Conservation (phyloP, 2,329 filamentous ascomycete species). For the Colletotrichum lentis region DNA sequence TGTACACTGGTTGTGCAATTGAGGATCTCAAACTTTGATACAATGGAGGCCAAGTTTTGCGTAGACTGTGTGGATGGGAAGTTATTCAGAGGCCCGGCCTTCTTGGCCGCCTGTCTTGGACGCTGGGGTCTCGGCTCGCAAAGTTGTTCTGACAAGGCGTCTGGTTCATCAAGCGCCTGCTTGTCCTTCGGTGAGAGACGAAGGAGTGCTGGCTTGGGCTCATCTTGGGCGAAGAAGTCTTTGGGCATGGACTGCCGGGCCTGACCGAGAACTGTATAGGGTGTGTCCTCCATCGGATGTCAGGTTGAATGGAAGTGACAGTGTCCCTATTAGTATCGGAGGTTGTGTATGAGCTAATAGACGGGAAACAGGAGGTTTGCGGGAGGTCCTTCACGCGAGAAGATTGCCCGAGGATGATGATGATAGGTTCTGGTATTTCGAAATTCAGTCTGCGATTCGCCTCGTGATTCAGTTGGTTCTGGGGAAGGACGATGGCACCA, state of each 20-base stretch:
- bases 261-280: not conserved
- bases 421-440: no score
- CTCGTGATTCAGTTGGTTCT: no score
- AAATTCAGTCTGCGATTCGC: no score
- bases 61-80: not conserved
- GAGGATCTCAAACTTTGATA: constrained; percentile 30
- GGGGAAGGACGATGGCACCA: no score
- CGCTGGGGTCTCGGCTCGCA: no score
- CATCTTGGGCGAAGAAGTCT: not conserved
- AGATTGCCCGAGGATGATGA: no score
- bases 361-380: no score
- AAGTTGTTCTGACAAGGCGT: not conserved
- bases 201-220: constrained; percentile 13
- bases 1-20: constrained; percentile 6
- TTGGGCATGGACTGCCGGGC: not conserved
- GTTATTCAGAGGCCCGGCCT: no score
- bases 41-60: constrained; percentile 17
- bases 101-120: no score
- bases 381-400: no score
- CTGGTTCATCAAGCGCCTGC: not conserved
- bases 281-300: constrained; percentile 22
- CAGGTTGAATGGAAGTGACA: not conserved
- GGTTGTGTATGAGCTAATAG: no score
- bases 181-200: constrained; percentile 10
- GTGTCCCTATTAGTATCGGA: no score